phyloP scores from a whole-genome alignment of 129 eudicot species.

The Scalesia atractyloides region DNA sequence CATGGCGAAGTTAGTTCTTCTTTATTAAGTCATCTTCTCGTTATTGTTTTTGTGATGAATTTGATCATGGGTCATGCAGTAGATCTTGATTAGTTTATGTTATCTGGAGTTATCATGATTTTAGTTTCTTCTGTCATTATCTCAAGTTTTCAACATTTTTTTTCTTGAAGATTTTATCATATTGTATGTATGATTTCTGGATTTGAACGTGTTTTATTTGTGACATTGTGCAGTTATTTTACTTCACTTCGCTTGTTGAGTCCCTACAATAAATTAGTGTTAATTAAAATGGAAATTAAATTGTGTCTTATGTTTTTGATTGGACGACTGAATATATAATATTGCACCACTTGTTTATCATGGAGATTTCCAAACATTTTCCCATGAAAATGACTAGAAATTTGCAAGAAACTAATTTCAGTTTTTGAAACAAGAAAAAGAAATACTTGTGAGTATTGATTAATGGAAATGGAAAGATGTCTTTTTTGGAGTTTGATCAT shows the following conservation, averaged over 20 bases:
- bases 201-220: no score
- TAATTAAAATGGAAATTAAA: no score
- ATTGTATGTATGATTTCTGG: no score
- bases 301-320: no score
- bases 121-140: neutral
- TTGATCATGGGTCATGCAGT: neutral
- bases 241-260: no score
- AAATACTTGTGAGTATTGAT: neutral
- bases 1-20: constrained; percentile 32
- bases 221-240: no score
- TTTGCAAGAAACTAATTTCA: constrained; percentile 3
- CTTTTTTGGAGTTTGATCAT: neutral
- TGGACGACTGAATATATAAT: no score
- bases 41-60: neutral
- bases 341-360: no score
- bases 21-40: neutral
- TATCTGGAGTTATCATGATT: neutral
- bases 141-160: no score
- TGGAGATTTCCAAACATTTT: neutral
- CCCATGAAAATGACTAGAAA: constrained; percentile 4
- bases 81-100: neutral
- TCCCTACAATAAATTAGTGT: no score
- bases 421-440: neutral
- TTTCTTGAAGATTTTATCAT: no score
- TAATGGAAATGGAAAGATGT: constrained; percentile 8